Conservation (phyloP, 2,329 filamentous ascomycete genomes). For the Talaromyces amestolkiae region DNA sequence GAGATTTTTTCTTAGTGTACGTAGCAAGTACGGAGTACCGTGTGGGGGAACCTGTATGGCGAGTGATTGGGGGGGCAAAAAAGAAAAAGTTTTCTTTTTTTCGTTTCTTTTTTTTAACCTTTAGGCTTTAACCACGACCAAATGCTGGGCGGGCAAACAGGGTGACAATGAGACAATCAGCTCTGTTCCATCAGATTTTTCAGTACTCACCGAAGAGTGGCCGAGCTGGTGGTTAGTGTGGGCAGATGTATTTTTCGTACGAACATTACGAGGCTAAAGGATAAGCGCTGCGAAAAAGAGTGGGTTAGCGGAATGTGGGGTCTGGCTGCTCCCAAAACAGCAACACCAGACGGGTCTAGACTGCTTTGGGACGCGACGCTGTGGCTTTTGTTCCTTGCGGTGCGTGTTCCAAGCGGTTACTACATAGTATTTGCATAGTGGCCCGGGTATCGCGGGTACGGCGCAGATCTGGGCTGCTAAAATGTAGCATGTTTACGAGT, state of each 20-base stretch:
- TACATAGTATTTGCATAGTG: neutral
- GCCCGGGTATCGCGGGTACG: conserved; percentile 20
- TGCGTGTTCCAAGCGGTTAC: conserved; percentile 6
- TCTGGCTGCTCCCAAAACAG: neutral
- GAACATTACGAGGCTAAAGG: conserved; percentile 9
- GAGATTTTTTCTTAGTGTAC: conserved; percentile 10
- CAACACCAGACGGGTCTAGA: neutral
- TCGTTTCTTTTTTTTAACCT: neutral
- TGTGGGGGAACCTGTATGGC: conserved; percentile 12
- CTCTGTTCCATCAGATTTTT: neutral
- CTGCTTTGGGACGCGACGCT: neutral
- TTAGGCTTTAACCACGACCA: neutral
- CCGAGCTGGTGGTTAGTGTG: conserved; percentile 21
- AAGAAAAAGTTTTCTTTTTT: conserved; percentile 17
- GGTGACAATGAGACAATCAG: neutral
- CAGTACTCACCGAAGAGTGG: conserved; percentile 2
- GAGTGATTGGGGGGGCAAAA: conserved; percentile 18
- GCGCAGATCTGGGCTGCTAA: conserved; percentile 1
- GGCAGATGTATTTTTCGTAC: conserved; percentile 18
- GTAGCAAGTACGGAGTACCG: neutral
- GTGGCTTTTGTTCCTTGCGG: conserved; percentile 11
- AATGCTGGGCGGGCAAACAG: neutral
- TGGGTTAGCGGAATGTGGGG: conserved; percentile 39
- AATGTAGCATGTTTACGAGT: neutral
- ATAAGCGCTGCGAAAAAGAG: conserved; percentile 21